phyloP scores from a whole-genome alignment of 108 stramenopile genomes.

The Nitzschia palea region DNA sequence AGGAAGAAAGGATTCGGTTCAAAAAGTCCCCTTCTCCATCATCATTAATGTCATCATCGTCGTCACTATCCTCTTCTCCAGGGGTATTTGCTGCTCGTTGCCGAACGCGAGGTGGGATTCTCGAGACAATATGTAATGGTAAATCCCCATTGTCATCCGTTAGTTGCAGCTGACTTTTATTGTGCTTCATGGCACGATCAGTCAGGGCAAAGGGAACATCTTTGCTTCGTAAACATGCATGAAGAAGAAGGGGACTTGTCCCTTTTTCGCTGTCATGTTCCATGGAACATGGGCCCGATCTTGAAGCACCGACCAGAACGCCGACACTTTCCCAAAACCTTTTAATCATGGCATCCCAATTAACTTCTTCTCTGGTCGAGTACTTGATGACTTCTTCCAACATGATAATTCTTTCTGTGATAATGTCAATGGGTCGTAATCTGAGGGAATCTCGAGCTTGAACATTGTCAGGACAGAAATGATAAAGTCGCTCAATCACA shows the following conservation, averaged over 20 bases:
- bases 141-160: constrained; percentile 15
- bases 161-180: neutral
- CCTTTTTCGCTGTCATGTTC: neutral
- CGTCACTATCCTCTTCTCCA: constrained; percentile 1
- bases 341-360: neutral
- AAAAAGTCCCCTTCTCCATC: constrained; percentile 11
- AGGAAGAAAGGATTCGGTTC: neutral
- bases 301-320: neutral
- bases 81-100: neutral
- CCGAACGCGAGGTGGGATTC: neutral
- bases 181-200: constrained; percentile 10
- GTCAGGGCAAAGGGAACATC: constrained; percentile 26
- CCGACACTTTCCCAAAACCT: constrained; percentile 8
- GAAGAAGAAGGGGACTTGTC: neutral
- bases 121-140: constrained; percentile 26
- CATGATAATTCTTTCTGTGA: constrained; percentile 23
- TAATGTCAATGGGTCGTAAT: constrained; percentile 21
- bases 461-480: constrained; percentile 2
- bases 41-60: constrained; percentile 3
- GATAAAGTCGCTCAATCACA: constrained; percentile 3
- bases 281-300: neutral
- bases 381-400: constrained; percentile 21
- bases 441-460: neutral
- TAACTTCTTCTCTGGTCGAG: neutral
- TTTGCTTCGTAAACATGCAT: constrained; percentile 13